Conservation (phyloP, 192 early-diverging fungal genomes). For the Geosiphon pyriformis region DNA sequence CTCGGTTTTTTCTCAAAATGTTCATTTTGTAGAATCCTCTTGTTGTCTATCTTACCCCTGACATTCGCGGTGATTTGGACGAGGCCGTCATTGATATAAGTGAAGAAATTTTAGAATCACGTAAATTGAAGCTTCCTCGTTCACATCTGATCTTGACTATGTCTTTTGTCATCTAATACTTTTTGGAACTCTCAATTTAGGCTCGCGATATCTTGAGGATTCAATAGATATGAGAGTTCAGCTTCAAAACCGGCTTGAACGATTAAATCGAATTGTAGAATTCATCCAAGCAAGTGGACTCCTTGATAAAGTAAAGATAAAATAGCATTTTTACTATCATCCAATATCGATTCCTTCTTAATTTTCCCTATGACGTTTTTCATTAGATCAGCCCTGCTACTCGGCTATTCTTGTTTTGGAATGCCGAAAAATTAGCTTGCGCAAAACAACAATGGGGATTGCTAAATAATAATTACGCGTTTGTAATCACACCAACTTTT, state of each 20-base stretch:
- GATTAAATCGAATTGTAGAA: slow-evolving; percentile 6
- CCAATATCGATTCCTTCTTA: not conserved
- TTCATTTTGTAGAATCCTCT: slow-evolving; percentile 17
- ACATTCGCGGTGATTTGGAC: slow-evolving; percentile 18
- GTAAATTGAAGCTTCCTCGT: slow-evolving; percentile 2
- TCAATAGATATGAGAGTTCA: slow-evolving; percentile 12
- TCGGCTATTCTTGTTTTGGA: slow-evolving; percentile 17
- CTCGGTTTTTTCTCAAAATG: not conserved
- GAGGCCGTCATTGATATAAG: slow-evolving; percentile 18
- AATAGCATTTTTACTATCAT: not conserved
- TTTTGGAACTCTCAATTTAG: not conserved
- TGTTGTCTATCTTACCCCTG: slow-evolving; percentile 1
- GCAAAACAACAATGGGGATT: slow-evolving; percentile 11
- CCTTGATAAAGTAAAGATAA: slow-evolving; percentile 8
- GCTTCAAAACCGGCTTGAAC: slow-evolving; percentile 18
- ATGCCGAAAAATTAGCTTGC: slow-evolving; percentile 24
- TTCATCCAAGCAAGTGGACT: slow-evolving; percentile 13
- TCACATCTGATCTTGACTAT: too few species aligned
- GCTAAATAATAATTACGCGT: not conserved
- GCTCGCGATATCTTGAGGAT: slow-evolving; percentile 17
- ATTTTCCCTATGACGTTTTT: not conserved
- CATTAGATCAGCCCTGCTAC: slow-evolving; percentile 1
- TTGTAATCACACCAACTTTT: not conserved
- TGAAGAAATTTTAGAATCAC: slow-evolving; percentile 24
- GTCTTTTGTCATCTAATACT: too few species aligned